These are phyloP conservation scores for Takashimella tepidaria DNA, from an alignment of 1,284 basidiomycete species.

Conservation along the genomic window DNA sequence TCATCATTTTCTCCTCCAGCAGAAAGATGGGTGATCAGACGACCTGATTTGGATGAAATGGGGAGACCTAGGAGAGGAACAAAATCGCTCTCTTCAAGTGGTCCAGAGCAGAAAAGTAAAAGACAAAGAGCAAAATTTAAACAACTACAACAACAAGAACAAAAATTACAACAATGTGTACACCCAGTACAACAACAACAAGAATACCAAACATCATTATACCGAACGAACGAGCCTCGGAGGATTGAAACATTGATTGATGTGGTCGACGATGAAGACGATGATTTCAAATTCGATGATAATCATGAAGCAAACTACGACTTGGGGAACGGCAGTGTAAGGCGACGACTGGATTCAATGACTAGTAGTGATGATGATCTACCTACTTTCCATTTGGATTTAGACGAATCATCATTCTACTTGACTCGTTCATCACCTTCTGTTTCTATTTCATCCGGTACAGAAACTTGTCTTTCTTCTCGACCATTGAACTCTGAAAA, in stretches of 20 bases:
- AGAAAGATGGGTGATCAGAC: slow-evolving; percentile 13
- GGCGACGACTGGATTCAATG: background rate
- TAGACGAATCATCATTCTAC: slow-evolving; percentile 19
- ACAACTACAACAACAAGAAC: background rate
- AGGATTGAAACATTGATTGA: background rate
- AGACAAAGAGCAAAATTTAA: slow-evolving; percentile 1
- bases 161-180: background rate
- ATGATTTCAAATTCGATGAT: background rate
- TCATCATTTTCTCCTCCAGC: slow-evolving; percentile 8
- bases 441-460: background rate
- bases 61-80: slow-evolving; percentile 27
- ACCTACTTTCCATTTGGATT: slow-evolving; percentile 25
- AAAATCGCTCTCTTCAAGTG: slow-evolving; percentile 5
- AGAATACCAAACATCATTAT: too few species aligned
- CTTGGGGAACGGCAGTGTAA: background rate
- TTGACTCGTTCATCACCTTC: background rate
- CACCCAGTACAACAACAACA: background rate
- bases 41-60: slow-evolving; percentile 28
- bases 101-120: slow-evolving; percentile 5
- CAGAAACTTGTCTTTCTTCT: background rate
- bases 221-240: too few species aligned
- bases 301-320: background rate
- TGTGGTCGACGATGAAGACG: background rate
- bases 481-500: too few species aligned
- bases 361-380: slow-evolving; percentile 18